Evolutionary conservation across 2,329 filamentous ascomycete species (phyloP), one percentile per base, ranked within the genome.

Genomic region (Penicillium sp.): DNA sequence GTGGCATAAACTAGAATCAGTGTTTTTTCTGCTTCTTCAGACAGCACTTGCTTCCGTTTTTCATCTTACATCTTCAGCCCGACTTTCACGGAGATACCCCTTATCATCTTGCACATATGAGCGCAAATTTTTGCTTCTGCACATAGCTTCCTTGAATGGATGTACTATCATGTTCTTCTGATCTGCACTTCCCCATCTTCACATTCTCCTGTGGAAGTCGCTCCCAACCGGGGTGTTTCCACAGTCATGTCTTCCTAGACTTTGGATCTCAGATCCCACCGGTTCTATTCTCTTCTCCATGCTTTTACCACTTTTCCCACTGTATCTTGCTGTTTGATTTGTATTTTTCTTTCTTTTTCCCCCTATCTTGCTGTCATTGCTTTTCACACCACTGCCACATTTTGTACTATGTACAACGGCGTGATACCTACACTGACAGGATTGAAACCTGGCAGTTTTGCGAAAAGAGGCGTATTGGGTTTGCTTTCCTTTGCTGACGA

Each of bases 91-190:
- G 61, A 66, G 62, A 64, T 66, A 65, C 64, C 62, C 59, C 48
- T 39, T 23, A 55, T 45, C 27, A 45, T 35, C 29, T 25, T 67
- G 65, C 65, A 66, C 65, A 67, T 67, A 65, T 41, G 36, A 65
- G 57, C 59, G 48, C 61, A 38, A 56, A 25, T 47, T 54, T 52
- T 60, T 60, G 56, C 58, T 65, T 61, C 61, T 68, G 68, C 69
- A 73, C 67, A 73, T 71, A 72, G 55, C 54, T 61, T 57, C 55
- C 57, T 65, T 43, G 53, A 53, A 44, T 62, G 61, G 61, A 69
- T 73, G 67, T 72, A 71, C 65, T 59, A 72, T 68, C 68, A 71
- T 56, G 55, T 64, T 66, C 61, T 57, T 58, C 60, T 44, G 51
- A 60, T 56, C 55, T 55, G 55, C 54, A 48, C 56, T 60, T 49